Conservation (phyloP, 345 rosid genomes). For the Aquilaria malaccensis region DNA sequence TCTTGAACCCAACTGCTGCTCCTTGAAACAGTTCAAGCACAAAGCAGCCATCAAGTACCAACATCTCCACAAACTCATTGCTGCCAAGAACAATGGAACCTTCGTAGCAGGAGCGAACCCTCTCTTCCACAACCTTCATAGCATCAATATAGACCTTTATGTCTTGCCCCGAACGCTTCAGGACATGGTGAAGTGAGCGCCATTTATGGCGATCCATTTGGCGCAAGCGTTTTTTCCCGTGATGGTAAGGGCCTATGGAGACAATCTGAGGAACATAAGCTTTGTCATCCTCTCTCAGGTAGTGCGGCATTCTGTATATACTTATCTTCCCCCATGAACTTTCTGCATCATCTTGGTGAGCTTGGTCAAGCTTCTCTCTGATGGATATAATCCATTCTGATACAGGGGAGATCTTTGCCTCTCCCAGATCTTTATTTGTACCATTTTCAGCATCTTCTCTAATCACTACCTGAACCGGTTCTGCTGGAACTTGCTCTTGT, state of each 20-base stretch:
- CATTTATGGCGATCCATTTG: slow-evolving; percentile 82
- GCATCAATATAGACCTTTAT: slow-evolving; percentile 51
- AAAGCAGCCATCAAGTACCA: slow-evolving; percentile 85
- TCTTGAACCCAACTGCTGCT: slow-evolving; percentile 55
- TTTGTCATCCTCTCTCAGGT: slow-evolving; percentile 58
- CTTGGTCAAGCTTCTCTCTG: slow-evolving; percentile 52
- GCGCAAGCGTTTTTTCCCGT: slow-evolving; percentile 56
- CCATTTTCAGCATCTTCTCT: slow-evolving; percentile 15
- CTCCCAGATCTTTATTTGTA: slow-evolving; percentile 7
- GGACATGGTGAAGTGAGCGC: slow-evolving; percentile 60
- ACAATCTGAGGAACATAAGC: slow-evolving; percentile 72
- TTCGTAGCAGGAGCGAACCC: slow-evolving; percentile 60
- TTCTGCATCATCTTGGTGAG: slow-evolving; percentile 50
- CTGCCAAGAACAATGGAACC: slow-evolving; percentile 47
- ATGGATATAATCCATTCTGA: slow-evolving; percentile 68
- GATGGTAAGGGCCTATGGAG: slow-evolving; percentile 84
- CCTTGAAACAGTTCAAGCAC: slow-evolving; percentile 76
- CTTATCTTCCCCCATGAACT: slow-evolving; percentile 52
- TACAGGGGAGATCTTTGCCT: slow-evolving; percentile 23
- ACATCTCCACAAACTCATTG: slow-evolving; percentile 76
- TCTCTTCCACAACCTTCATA: slow-evolving; percentile 61
- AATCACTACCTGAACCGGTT: slow-evolving; percentile 20
- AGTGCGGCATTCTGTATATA: slow-evolving; percentile 53
- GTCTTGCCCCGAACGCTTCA: slow-evolving; percentile 50
- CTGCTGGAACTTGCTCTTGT: slow-evolving; percentile 22